These are phyloP conservation scores for Pseudogymnoascus sp. DNA, from an alignment of 2,329 filamentous ascomycete genomes.

Conservation along the genomic window DNA sequence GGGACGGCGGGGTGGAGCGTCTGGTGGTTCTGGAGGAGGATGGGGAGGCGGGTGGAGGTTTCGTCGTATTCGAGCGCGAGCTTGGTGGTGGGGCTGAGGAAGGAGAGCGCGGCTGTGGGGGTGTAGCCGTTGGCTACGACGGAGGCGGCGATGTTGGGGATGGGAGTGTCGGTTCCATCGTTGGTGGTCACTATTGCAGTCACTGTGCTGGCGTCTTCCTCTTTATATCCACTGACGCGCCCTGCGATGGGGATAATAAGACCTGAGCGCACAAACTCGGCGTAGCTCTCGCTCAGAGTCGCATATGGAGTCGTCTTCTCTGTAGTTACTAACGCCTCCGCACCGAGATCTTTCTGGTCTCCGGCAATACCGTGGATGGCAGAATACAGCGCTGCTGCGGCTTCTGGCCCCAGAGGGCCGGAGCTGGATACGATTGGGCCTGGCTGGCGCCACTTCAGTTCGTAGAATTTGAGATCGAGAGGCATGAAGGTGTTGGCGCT, in stretches of 20 bases:
- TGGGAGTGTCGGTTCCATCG: constrained; percentile 20
- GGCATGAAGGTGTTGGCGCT: constrained; percentile 52
- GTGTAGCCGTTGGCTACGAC: constrained; percentile 72
- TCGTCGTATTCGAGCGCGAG: constrained; percentile 50
- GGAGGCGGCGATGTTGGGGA: constrained; percentile 57
- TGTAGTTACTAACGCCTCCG: constrained; percentile 9
- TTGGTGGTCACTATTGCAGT: constrained; percentile 24
- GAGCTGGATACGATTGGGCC: constrained; percentile 55
- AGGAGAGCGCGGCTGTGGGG: constrained; percentile 55
- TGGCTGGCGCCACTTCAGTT: constrained; percentile 53
- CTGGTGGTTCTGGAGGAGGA: constrained; percentile 62
- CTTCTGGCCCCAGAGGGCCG: constrained; percentile 55
- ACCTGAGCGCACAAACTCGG: constrained; percentile 17
- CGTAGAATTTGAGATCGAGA: constrained; percentile 65
- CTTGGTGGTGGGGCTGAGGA: constrained; percentile 52
- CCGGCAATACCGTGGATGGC: constrained; percentile 44
- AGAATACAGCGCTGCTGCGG: constrained; percentile 46
- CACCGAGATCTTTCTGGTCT: constrained; percentile 8
- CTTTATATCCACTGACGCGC: constrained; percentile 6
- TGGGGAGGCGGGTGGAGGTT: constrained; percentile 38
- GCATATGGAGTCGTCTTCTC: constrained; percentile 15
- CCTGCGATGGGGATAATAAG: constrained; percentile 16
- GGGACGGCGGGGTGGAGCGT: constrained; percentile 55
- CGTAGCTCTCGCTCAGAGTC: constrained; percentile 18
- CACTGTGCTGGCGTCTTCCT: not conserved